A percentile compares a stretch with the other conserved stretches of the same genome.
Conservation (phyloP, 352 stramenopile genomes). For the Pythium plurisporium region DNA sequence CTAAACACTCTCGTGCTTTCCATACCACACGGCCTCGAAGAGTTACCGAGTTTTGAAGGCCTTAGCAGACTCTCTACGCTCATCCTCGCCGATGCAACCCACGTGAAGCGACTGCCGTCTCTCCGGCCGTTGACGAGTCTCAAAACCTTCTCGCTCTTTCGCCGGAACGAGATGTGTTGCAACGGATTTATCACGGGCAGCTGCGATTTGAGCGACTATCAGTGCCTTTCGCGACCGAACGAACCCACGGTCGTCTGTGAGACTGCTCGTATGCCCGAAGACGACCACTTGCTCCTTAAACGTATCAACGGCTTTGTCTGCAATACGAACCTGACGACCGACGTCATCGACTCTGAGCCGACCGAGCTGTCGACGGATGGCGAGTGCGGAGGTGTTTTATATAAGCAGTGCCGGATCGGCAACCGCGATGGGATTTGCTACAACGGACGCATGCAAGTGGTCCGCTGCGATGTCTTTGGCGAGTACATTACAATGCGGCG, state of each 20-base stretch:
- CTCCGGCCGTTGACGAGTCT: neutral
- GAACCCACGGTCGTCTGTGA: constrained; percentile 5
- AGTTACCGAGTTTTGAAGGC: constrained; percentile 5
- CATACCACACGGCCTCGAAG: neutral
- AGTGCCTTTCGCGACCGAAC: neutral
- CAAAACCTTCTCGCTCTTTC: neutral
- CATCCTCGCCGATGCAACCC: neutral
- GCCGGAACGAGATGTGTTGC: constrained; percentile 14
- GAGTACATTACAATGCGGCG: constrained; percentile 1
- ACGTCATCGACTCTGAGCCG: constrained; percentile 8
- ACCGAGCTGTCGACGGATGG: neutral
- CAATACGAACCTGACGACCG: too few species aligned
- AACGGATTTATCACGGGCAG: constrained; percentile 12
- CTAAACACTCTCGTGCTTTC: constrained; percentile 15
- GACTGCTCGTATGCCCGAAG: too few species aligned
- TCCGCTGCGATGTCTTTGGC: constrained; percentile 4
- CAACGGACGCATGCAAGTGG: constrained; percentile 8
- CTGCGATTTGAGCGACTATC: constrained; percentile 5
- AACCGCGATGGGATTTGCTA: constrained; percentile 15
- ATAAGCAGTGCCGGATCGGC: constrained; percentile 14
- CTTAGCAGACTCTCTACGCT: constrained; percentile 2
- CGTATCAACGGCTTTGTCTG: too few species aligned
- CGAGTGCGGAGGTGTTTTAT: constrained; percentile 16
- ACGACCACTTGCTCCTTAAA: neutral
- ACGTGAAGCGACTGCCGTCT: neutral